Evolutionary conservation across 2,329 filamentous ascomycete species (phyloP).

Genomic region (Elsinoe ampelina): DNA sequence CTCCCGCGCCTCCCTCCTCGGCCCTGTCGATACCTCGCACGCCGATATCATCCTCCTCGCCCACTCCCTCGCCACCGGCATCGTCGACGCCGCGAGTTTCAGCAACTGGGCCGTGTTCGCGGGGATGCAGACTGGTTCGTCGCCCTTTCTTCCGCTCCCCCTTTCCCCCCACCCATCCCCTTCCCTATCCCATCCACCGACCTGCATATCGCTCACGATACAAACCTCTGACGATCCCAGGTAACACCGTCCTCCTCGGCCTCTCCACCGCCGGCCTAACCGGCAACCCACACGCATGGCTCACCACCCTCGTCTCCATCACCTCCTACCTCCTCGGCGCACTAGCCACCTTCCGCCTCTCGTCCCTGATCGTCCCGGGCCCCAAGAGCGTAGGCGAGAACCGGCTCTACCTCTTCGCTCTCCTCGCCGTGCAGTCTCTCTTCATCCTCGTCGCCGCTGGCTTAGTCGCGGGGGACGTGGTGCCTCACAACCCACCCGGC

Average conservation of each 20-base stretch:
- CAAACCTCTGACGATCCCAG: constrained; percentile 23
- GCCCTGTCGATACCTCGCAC: constrained; percentile 24
- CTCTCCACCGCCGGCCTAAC: constrained; percentile 48
- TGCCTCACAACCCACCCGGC: constrained; percentile 36
- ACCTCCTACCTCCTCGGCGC: constrained; percentile 46
- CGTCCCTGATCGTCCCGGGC: constrained; percentile 29
- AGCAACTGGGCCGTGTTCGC: constrained; percentile 43
- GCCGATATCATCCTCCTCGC: constrained; percentile 28
- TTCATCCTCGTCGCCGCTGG: constrained; percentile 46
- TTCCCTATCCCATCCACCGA: neutral
- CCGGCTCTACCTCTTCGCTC: constrained; percentile 33
- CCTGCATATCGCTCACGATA: too few species aligned
- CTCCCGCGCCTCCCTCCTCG: constrained; percentile 16
- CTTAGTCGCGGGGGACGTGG: constrained; percentile 39
- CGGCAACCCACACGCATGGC: constrained; percentile 44
- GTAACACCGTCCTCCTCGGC: constrained; percentile 55
- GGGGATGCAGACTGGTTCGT: constrained; percentile 44
- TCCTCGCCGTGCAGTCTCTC: constrained; percentile 45
- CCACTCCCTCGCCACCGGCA: constrained; percentile 38
- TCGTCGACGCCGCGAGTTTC: constrained; percentile 40
- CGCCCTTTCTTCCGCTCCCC: neutral
- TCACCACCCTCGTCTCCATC: constrained; percentile 46
- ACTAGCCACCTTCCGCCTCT: constrained; percentile 35
- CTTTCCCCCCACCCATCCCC: neutral
- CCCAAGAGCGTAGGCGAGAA: constrained; percentile 28